phyloP scores from a whole-genome alignment of 2,329 filamentous ascomycete species.

The Eutypa lata region DNA sequence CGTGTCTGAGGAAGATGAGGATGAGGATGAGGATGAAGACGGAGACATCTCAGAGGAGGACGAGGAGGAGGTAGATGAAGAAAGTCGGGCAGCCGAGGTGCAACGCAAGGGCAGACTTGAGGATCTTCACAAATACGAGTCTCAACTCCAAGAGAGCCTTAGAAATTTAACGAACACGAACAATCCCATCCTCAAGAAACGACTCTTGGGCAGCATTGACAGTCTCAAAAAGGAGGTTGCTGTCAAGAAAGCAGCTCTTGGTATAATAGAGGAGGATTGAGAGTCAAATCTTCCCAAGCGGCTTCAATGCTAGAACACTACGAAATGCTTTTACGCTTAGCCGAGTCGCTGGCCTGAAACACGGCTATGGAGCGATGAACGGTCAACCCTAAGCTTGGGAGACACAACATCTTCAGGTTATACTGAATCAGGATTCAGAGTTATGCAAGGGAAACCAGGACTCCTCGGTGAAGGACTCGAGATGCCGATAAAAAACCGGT shows the following conservation, averaged over 20 bases:
- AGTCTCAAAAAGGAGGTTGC: constrained; percentile 38
- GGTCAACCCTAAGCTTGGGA: too few relatives aligned
- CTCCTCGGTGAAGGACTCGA: neutral
- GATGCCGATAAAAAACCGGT: constrained; percentile 1
- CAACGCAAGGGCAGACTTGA: constrained; percentile 54
- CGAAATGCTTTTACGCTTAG: too few relatives aligned
- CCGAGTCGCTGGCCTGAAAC: too few relatives aligned
- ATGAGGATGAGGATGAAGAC: constrained; percentile 36
- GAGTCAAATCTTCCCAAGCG: constrained; percentile 3
- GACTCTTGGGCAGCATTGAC: constrained; percentile 48
- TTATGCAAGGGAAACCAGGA: too few relatives aligned
- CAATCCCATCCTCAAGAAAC: constrained; percentile 47
- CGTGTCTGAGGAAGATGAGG: constrained; percentile 44
- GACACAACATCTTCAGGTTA: too few relatives aligned
- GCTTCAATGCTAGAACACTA: too few relatives aligned
- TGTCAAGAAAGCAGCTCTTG: constrained; percentile 30
- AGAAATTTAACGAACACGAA: constrained; percentile 40
- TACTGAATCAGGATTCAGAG: too few relatives aligned
- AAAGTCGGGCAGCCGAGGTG: constrained; percentile 50
- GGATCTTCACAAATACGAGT: constrained; percentile 41
- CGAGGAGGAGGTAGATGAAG: constrained; percentile 51
- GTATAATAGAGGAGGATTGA: constrained; percentile 28
- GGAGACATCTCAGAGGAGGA: constrained; percentile 46
- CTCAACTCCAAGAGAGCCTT: constrained; percentile 44
- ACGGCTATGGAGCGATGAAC: too few relatives aligned